phyloP scores from a whole-genome alignment of 2,329 filamentous ascomycete species.

The Microascus cirrosus region DNA sequence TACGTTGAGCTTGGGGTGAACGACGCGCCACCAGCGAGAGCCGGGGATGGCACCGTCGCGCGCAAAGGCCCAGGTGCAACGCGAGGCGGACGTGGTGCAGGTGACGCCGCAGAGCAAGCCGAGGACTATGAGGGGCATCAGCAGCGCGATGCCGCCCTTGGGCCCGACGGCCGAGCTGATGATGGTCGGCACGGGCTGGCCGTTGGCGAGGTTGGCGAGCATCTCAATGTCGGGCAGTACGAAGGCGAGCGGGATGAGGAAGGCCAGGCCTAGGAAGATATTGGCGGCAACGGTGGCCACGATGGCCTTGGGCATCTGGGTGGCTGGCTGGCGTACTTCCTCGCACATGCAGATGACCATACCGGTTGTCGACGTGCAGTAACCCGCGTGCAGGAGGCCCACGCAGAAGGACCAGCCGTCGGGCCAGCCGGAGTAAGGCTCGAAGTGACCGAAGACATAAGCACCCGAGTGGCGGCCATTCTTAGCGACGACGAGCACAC shows the following conservation, averaged over 20 bases:
- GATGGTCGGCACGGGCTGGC: conserved; percentile 54
- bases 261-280: conserved; percentile 53
- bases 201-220: conserved; percentile 30
- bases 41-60: conserved; percentile 61
- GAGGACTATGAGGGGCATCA: conserved; percentile 54
- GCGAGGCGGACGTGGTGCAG: conserved; percentile 57
- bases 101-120: conserved; percentile 57
- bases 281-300: conserved; percentile 57
- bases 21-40: conserved; percentile 45
- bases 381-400: conserved; percentile 60
- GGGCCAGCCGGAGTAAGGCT: conserved; percentile 57
- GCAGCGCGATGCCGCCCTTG: conserved; percentile 50
- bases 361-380: conserved; percentile 64
- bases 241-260: conserved; percentile 58
- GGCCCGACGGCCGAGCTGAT: conserved; percentile 50
- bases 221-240: conserved; percentile 50
- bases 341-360: conserved; percentile 77
- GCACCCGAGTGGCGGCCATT: conserved; percentile 50
- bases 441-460: conserved; percentile 59
- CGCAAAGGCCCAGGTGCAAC: conserved; percentile 59
- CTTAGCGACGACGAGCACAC: conserved; percentile 54
- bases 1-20: conserved; percentile 51
- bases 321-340: conserved; percentile 54
- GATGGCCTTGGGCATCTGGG: conserved; percentile 64
- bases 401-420: conserved; percentile 64